phyloP scores from a whole-genome alignment of 768 basidiomycete genomes.

The Trametes cinnabarina region DNA sequence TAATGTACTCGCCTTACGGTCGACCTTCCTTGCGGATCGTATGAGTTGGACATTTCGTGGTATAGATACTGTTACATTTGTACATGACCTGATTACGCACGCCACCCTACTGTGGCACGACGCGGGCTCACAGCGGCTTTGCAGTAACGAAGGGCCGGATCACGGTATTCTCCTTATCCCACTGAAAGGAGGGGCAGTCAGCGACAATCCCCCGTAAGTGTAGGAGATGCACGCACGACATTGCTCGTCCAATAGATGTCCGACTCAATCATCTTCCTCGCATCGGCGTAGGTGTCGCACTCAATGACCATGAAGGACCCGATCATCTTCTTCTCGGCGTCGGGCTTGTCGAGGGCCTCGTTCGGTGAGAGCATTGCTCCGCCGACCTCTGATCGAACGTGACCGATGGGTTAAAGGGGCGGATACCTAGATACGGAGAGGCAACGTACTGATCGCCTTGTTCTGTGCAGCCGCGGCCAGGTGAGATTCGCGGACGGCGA shows the following conservation, averaged over 20 bases:
- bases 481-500: conserved; percentile 55
- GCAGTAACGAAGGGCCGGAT: conserved; percentile 14
- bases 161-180: conserved; percentile 22
- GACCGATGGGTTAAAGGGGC: neutral
- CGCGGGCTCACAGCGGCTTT: neutral
- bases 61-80: too few species aligned
- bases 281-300: conserved; percentile 49
- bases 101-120: neutral
- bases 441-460: conserved; percentile 47
- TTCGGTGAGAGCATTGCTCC: conserved; percentile 22
- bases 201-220: neutral
- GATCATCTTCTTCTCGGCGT: conserved; percentile 52
- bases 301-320: conserved; percentile 57
- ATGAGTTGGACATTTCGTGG: too few species aligned
- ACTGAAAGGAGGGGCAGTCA: neutral
- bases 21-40: too few species aligned
- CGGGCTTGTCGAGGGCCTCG: conserved; percentile 18
- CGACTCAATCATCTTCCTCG: conserved; percentile 37
- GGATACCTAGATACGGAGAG: neutral
- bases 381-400: conserved; percentile 16
- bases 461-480: conserved; percentile 44
- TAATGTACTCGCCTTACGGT: too few species aligned
- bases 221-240: conserved; percentile 37
- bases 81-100: neutral
- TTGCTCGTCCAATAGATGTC: conserved; percentile 43